A percentile compares a stretch with the other conserved stretches of the same genome.
Evolutionary conservation across 345 rosid genomes (phyloP).

Genomic region (Corchorus olitorius): DNA sequence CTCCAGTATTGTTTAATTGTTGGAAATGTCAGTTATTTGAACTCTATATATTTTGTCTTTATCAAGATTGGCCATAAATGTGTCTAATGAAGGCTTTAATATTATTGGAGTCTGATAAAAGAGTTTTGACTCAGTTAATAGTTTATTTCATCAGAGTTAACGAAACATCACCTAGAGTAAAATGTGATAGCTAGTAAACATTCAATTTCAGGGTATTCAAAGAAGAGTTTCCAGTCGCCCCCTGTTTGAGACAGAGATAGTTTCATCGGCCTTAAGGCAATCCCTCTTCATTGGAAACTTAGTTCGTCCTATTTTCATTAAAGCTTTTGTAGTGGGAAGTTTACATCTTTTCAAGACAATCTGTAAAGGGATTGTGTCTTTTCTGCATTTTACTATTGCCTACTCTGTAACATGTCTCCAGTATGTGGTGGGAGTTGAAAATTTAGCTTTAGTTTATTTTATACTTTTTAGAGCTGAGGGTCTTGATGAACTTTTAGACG

Average conservation of each 20-base stretch:
- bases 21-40: background rate
- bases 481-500: slow-evolving; percentile 6
- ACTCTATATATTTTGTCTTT: background rate
- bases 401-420: background rate
- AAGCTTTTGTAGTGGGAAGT: background rate
- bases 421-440: background rate
- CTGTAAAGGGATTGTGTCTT: background rate
- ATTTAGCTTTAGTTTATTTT: background rate
- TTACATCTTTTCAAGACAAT: background rate
- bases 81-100: background rate
- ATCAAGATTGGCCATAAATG: background rate
- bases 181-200: background rate
- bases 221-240: too few relatives aligned
- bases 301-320: background rate
- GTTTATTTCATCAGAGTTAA: background rate
- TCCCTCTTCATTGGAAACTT: too few relatives aligned
- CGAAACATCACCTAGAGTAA: background rate
- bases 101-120: background rate
- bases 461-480: background rate
- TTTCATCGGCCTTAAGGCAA: too few relatives aligned
- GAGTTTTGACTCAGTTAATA: background rate
- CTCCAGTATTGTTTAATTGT: background rate
- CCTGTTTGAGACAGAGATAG: too few relatives aligned
- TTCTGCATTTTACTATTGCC: background rate
- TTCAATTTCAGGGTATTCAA: background rate